Conservation (phyloP, 2,329 filamentous ascomycete species). For the Meredithiella fracta region DNA sequence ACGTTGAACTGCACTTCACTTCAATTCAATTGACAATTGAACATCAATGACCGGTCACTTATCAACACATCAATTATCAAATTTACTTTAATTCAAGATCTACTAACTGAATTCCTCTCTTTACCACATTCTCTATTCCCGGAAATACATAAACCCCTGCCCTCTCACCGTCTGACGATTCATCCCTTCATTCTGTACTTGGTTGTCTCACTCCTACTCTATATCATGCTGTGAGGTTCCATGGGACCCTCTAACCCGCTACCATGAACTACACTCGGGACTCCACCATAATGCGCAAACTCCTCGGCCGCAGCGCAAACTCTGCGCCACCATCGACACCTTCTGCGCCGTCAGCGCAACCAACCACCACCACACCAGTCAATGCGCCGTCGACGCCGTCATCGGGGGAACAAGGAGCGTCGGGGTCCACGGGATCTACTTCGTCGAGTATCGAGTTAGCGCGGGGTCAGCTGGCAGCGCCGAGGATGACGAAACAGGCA, state of each 20-base stretch:
- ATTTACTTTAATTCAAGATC: too few relatives aligned
- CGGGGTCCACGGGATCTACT: constrained; percentile 20
- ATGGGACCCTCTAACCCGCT: neutral
- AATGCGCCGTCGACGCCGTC: constrained; percentile 20
- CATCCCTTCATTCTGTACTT: too few relatives aligned
- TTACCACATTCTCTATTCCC: too few relatives aligned
- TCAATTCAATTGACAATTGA: too few relatives aligned
- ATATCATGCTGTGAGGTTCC: too few relatives aligned
- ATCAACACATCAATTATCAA: too few relatives aligned
- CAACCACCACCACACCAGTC: constrained; percentile 21
- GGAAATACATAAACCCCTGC: too few relatives aligned
- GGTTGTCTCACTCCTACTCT: neutral
- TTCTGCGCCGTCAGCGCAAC: constrained; percentile 28
- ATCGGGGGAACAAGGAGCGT: constrained; percentile 18
- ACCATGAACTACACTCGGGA: constrained; percentile 16
- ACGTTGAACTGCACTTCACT: too few relatives aligned
- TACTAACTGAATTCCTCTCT: too few relatives aligned
- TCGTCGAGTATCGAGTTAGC: constrained; percentile 1
- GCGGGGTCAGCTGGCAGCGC: neutral
- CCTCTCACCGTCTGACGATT: too few relatives aligned
- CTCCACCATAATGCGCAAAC: constrained; percentile 43
- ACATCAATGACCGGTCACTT: too few relatives aligned
- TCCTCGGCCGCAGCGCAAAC: constrained; percentile 39
- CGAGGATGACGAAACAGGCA: constrained; percentile 33
- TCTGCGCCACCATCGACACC: constrained; percentile 28